Conservation (phyloP, 495 filamentous ascomycete species). For the Trichocladium uniseriatum region DNA sequence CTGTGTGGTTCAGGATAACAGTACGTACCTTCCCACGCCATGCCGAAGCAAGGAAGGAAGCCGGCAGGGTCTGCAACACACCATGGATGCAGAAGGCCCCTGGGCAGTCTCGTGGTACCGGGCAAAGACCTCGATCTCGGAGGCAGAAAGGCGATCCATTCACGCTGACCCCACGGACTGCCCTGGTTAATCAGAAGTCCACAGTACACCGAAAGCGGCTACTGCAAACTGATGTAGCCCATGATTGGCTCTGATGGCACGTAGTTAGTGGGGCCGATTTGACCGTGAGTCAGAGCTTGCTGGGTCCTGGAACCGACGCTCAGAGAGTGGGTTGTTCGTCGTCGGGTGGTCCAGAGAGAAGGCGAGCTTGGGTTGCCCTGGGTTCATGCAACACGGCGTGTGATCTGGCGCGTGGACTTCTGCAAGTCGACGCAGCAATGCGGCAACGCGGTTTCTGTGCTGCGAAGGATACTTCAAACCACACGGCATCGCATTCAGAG, state of each 20-base stretch:
- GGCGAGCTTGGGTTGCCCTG: too few relatives aligned
- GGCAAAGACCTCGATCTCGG: slow-evolving; percentile 20
- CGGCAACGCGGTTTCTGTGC: too few relatives aligned
- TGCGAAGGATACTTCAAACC: too few relatives aligned
- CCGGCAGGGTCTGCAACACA: slow-evolving; percentile 16
- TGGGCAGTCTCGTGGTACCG: slow-evolving; percentile 18
- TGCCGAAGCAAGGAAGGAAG: slow-evolving; percentile 6
- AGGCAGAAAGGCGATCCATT: slow-evolving; percentile 15
- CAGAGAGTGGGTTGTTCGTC: too few relatives aligned
- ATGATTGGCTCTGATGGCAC: not conserved
- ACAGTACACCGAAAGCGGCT: not conserved
- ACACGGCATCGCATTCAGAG: too few relatives aligned
- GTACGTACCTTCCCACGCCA: slow-evolving; percentile 1
- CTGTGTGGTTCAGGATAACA: not conserved
- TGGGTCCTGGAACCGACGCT: not conserved
- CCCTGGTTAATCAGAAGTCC: slow-evolving; percentile 11
- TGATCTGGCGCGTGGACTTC: too few relatives aligned
- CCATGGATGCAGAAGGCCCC: slow-evolving; percentile 7
- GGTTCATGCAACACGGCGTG: too few relatives aligned
- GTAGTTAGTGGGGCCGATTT: slow-evolving; percentile 7
- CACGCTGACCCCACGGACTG: not conserved
- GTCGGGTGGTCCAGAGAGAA: too few relatives aligned
- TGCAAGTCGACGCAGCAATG: too few relatives aligned
- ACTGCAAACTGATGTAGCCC: not conserved
- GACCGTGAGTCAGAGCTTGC: slow-evolving; percentile 15